Evolutionary conservation across 768 basidiomycete genomes (phyloP), one percentile per base, ranked within the genome.

Genomic region (Mycena albidolilacea): DNA sequence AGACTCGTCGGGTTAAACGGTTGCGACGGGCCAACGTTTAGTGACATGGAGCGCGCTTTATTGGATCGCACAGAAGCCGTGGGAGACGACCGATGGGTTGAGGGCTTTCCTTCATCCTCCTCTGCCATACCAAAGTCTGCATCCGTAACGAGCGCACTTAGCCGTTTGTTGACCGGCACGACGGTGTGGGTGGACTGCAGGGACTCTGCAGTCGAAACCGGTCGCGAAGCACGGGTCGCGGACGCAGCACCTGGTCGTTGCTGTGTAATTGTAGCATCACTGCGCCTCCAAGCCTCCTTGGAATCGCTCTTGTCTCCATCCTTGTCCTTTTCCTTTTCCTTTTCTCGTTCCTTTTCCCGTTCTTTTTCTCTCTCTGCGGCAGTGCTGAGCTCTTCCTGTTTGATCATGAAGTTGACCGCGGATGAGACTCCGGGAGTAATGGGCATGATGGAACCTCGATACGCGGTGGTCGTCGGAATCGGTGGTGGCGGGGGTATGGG

Each of bases 221-320:
- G 94, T 17, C 94, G 87, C 46, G 92, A 90, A 3, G 91, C 84
- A 37, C 87, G 87, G 43, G 79, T 80, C 48, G 85, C 86, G 15
- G 83, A 77, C 5, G 80, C 77, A 41, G 85, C 82, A 14, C 89
- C 85, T 44, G 91, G 89, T 39, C 93, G 88, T 68, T 92, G 23
- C 23, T 23, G 90, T 77, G 93, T 92, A 78, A 92, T 89, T n/a
- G 93, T 94, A 7, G 94, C 91, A 81, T 95, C 94, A 76, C 93
- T 94, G 82, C 93, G 93, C 77, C 94, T 84, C 92, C 93, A 93
- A 41, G 86, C 85, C 74, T 95, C 94, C 83, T 92, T 95, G 77
- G 80, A 80, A 58, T 88, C 87, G 54, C 71, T 77, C 79, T 82
- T 82, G 64, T 81, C 79, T 9, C 69, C 69, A 41, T 71, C 70